Percentiles rank a stretch among this genome's conserved stretches.
Evolutionary conservation across 148 eudicot genomes (phyloP).

Genomic region (Salicornia ramosissima): DNA sequence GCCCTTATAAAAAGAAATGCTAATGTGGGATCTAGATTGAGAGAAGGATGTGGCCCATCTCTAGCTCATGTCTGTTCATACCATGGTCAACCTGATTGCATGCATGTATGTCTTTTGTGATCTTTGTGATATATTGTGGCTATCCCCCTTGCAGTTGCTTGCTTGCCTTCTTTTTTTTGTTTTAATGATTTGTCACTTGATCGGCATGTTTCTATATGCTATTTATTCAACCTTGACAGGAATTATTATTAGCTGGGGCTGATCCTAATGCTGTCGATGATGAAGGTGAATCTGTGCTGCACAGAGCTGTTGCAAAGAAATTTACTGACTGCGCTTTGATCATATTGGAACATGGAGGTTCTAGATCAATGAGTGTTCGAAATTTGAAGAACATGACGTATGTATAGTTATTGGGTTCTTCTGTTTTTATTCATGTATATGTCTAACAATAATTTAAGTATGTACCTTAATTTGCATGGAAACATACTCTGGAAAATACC

Average conservation of each 20-base stretch:
- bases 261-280: conserved; percentile 98
- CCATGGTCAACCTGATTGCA: conserved; percentile 98
- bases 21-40: conserved; percentile 69
- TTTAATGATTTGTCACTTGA: conserved; percentile 6
- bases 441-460: neutral
- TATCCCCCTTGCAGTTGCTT: neutral
- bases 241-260: conserved; percentile 86
- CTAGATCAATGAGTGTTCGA: conserved; percentile 69
- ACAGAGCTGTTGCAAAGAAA: conserved; percentile 87
- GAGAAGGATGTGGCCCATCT: conserved; percentile 91
- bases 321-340: conserved; percentile 87
- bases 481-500: neutral
- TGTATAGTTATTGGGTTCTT: conserved; percentile 27
- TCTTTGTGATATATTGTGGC: conserved; percentile 4
- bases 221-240: conserved; percentile 48
- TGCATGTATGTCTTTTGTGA: conserved; percentile 54
- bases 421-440: neutral
- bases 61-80: conserved; percentile 95
- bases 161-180: too few species aligned
- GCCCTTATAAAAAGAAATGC: conserved; percentile 71
- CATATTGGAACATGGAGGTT: conserved; percentile 92
- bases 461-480: neutral
- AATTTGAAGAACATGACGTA: conserved; percentile 89
- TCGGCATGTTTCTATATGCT: neutral
- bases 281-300: conserved; percentile 97